Evolutionary conservation across 192 early-diverging fungal species (phyloP).

Genomic region (Blastocladiella britannica): DNA sequence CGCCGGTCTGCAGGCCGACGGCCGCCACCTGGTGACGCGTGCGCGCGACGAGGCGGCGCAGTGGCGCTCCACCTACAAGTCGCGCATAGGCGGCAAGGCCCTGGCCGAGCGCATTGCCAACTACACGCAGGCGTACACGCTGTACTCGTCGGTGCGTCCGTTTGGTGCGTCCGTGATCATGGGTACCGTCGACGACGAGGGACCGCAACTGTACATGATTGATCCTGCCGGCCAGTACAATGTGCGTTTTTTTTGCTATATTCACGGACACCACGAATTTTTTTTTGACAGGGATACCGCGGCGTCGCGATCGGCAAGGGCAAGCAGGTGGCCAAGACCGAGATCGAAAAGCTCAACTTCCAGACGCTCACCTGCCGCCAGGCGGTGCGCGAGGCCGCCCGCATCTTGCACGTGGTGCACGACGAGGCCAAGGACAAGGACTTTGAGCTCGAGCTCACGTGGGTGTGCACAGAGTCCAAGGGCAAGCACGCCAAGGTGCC

Average conservation of each 20-base stretch:
- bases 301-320: constrained; percentile 93
- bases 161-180: constrained; percentile 77
- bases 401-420: constrained; percentile 85
- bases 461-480: constrained; percentile 71
- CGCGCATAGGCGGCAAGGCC: constrained; percentile 60
- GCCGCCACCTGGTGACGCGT: constrained; percentile 67
- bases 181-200: constrained; percentile 54
- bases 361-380: constrained; percentile 55
- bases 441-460: constrained; percentile 94
- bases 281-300: constrained; percentile 55
- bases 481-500: constrained; percentile 69
- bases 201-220: constrained; percentile 78
- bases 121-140: constrained; percentile 90
- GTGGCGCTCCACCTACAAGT: constrained; percentile 68
- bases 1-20: constrained; percentile 84
- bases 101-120: constrained; percentile 81
- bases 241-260: constrained; percentile 19
- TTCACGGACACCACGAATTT: constrained; percentile 2
- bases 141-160: constrained; percentile 85
- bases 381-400: constrained; percentile 79
- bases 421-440: constrained; percentile 97
- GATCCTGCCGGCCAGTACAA: constrained; percentile 93
- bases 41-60: constrained; percentile 75
- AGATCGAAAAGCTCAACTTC: constrained; percentile 90
- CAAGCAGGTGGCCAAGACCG: constrained; percentile 91